A percentile compares a stretch with the other conserved stretches of the same genome.
Conservation (phyloP, 495 filamentous ascomycete species). For the Penicillium goetzii region DNA sequence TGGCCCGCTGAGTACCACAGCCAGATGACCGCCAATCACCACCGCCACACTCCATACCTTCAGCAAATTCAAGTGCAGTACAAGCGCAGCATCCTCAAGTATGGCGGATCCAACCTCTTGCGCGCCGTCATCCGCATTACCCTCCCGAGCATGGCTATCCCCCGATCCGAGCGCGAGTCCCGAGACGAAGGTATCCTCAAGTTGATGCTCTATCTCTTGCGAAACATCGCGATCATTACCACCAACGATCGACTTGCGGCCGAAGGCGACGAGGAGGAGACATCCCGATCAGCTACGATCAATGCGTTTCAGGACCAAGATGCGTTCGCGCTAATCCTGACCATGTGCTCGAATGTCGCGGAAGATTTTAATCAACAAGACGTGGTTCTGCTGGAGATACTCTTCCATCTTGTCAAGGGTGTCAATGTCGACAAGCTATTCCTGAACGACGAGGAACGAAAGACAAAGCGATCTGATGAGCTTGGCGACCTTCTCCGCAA, state of each 20-base stretch:
- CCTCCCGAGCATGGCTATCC: slow-evolving; percentile 83
- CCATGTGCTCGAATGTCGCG: slow-evolving; percentile 84
- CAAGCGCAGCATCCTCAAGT: slow-evolving; percentile 84
- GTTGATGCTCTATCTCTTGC: slow-evolving; percentile 81
- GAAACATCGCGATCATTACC: slow-evolving; percentile 85
- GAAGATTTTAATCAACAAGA: slow-evolving; percentile 92
- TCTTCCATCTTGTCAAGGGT: slow-evolving; percentile 92
- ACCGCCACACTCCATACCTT: slow-evolving; percentile 85
- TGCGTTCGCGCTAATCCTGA: slow-evolving; percentile 80
- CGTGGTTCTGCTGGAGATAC: slow-evolving; percentile 78
- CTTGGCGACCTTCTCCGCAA: slow-evolving; percentile 72
- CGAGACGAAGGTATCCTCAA: slow-evolving; percentile 95
- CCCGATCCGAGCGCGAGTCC: slow-evolving; percentile 71
- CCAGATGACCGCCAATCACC: slow-evolving; percentile 89
- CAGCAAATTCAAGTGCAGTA: slow-evolving; percentile 86
- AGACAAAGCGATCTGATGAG: slow-evolving; percentile 69
- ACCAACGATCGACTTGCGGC: slow-evolving; percentile 61
- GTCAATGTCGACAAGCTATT: slow-evolving; percentile 86
- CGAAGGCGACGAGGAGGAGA: slow-evolving; percentile 82
- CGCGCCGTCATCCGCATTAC: slow-evolving; percentile 77
- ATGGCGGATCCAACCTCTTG: slow-evolving; percentile 74
- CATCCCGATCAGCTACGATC: slow-evolving; percentile 84
- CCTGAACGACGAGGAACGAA: slow-evolving; percentile 72
- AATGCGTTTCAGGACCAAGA: slow-evolving; percentile 89
- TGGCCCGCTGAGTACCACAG: slow-evolving; percentile 87